These are phyloP conservation scores for Casuarina cunninghamiana DNA, from an alignment of 306 rosid genomes.

Conservation along the genomic window DNA sequence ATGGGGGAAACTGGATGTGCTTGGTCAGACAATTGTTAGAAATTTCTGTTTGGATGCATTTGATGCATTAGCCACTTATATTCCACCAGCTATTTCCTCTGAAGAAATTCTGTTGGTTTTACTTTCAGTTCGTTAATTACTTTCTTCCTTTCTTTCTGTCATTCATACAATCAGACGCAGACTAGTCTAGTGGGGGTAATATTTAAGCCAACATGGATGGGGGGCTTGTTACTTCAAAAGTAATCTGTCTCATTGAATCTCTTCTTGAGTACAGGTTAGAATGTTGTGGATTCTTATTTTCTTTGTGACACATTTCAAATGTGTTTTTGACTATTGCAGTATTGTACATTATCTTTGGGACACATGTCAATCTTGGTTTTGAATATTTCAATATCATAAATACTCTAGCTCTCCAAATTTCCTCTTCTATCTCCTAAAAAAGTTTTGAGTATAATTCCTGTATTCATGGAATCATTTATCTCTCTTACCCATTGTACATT, in stretches of 20 bases:
- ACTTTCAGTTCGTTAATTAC: constrained; percentile 15
- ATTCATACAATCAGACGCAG: constrained; percentile 42
- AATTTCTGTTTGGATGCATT: constrained; percentile 45
- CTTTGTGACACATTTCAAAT: constrained; percentile 8
- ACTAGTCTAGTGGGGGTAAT: constrained; percentile 48
- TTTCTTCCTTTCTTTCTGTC: constrained; percentile 8
- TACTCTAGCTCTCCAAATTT: neutral
- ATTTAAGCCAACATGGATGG: constrained; percentile 27
- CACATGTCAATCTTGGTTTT: too few relatives aligned
- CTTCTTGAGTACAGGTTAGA: constrained; percentile 79
- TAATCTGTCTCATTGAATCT: constrained; percentile 59
- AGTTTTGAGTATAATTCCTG: neutral
- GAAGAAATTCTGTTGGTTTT: neutral
- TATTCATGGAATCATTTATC: neutral
- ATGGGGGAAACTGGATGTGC: constrained; percentile 39
- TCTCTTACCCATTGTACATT: neutral
- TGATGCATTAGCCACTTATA: constrained; percentile 22
- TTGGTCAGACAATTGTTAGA: constrained; percentile 52
- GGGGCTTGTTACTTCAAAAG: constrained; percentile 67
- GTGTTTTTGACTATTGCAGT: constrained; percentile 7
- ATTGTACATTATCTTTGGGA: neutral
- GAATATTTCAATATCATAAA: too few relatives aligned
- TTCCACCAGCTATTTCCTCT: constrained; percentile 51
- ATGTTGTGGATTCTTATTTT: neutral
- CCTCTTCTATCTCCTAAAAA: constrained; percentile 2